phyloP scores from a whole-genome alignment of 208 protist species.

The Leishmania lainsoni region DNA sequence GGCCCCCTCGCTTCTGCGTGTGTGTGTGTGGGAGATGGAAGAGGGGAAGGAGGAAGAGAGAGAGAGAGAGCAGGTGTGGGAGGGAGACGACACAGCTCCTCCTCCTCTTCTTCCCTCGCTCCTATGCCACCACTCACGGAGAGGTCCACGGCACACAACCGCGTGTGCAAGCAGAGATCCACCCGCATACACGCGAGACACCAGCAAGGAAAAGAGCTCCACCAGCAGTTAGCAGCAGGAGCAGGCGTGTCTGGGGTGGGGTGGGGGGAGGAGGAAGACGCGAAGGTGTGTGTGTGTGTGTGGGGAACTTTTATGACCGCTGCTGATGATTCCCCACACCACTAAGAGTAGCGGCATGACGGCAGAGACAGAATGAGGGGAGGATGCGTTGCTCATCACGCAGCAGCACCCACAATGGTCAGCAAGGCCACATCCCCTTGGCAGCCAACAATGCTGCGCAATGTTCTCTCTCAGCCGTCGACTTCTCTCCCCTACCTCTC shows the following conservation, averaged over 20 bases:
- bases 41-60: background rate
- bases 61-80: background rate
- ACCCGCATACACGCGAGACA: background rate
- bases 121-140: background rate
- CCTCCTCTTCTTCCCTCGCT: background rate
- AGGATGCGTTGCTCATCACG: background rate
- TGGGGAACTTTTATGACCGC: background rate
- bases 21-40: background rate
- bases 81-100: background rate
- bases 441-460: background rate
- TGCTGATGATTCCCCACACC: background rate
- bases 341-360: background rate
- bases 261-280: background rate
- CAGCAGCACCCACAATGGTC: background rate
- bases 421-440: background rate
- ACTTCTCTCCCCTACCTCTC: background rate
- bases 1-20: background rate
- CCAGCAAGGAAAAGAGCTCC: background rate
- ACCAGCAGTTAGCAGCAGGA: background rate
- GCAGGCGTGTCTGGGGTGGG: background rate
- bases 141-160: background rate
- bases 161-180: background rate
- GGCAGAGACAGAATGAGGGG: background rate
- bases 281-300: background rate
- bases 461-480: background rate